phyloP scores from a whole-genome alignment of 306 rosid species.

The Cajanus cajan region DNA sequence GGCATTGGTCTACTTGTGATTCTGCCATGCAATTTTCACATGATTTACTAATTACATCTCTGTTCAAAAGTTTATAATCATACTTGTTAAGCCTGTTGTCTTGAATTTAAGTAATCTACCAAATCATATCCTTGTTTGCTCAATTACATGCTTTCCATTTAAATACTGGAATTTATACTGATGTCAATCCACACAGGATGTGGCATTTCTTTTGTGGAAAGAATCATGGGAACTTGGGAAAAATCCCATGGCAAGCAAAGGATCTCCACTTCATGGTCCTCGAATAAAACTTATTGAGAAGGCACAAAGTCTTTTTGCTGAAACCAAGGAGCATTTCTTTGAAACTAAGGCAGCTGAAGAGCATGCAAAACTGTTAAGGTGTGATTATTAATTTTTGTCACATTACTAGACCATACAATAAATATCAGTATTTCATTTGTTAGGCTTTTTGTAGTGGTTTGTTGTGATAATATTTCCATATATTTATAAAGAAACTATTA shows the following conservation, averaged over 20 bases:
- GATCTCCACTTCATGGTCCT: constrained; percentile 95
- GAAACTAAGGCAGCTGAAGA: constrained; percentile 97
- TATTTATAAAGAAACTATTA: background rate
- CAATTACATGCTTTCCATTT: constrained; percentile 8
- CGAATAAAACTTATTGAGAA: constrained; percentile 85
- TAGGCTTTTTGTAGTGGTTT: constrained; percentile 29
- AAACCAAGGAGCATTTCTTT: constrained; percentile 86
- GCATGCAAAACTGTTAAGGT: constrained; percentile 92
- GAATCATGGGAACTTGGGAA: constrained; percentile 89
- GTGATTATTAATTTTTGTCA: constrained; percentile 27
- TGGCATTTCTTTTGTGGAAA: constrained; percentile 94
- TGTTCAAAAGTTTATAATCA: constrained; percentile 8
- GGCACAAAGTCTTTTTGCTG: constrained; percentile 70
- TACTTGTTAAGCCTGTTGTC: constrained; percentile 3
- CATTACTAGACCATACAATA: background rate
- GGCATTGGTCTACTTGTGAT: background rate
- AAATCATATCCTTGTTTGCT: constrained; percentile 19
- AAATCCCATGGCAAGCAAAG: constrained; percentile 96
- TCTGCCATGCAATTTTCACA: constrained; percentile 11
- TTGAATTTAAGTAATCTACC: constrained; percentile 9
- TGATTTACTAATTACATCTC: background rate
- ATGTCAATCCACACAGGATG: constrained; percentile 60
- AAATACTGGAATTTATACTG: constrained; percentile 20
- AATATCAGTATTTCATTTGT: constrained; percentile 10
- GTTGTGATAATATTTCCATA: background rate